Evolutionary conservation across 352 stramenopile genomes (phyloP).

Genomic region (Phytopythium aichiense): DNA sequence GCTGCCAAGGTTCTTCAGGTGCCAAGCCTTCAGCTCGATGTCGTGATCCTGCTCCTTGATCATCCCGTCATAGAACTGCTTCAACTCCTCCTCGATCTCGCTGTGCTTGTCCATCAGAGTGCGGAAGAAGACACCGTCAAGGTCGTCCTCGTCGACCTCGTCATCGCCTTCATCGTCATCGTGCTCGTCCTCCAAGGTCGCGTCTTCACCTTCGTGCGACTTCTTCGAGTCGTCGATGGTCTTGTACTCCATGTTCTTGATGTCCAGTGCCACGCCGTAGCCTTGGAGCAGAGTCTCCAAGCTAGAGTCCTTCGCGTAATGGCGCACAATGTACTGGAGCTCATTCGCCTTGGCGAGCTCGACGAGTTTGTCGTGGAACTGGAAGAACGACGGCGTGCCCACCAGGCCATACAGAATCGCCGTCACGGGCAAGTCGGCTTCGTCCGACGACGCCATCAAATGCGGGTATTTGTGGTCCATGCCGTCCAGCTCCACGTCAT

Average conservation of each 20-base stretch:
- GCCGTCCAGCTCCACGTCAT: conserved; percentile 55
- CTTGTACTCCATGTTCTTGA: conserved; percentile 98
- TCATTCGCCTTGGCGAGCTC: conserved; percentile 45
- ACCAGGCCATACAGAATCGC: conserved; percentile 85
- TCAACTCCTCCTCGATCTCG: conserved; percentile 41
- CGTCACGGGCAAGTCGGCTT: conserved; percentile 21
- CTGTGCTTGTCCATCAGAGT: conserved; percentile 36
- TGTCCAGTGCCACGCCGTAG: conserved; percentile 91
- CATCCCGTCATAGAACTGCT: conserved; percentile 48
- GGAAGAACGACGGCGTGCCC: conserved; percentile 57
- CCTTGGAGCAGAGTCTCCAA: conserved; percentile 85
- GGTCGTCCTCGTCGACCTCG: conserved; percentile 54
- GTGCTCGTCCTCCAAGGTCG: conserved; percentile 26
- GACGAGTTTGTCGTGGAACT: conserved; percentile 66
- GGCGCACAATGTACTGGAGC: conserved; percentile 82
- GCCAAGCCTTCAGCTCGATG: conserved; percentile 74
- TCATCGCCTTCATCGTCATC: conserved; percentile 31
- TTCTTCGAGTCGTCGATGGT: conserved; percentile 92
- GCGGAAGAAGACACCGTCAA: conserved; percentile 65
- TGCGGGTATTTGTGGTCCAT: conserved; percentile 76
- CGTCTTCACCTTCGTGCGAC: conserved; percentile 28
- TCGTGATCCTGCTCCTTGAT: conserved; percentile 47
- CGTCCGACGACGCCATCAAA: conserved; percentile 12
- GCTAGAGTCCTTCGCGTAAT: conserved; percentile 61
- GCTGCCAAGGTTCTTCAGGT: conserved; percentile 87